phyloP scores from a whole-genome alignment of 1,284 basidiomycete species.

The Pisolithus thermaeus region DNA sequence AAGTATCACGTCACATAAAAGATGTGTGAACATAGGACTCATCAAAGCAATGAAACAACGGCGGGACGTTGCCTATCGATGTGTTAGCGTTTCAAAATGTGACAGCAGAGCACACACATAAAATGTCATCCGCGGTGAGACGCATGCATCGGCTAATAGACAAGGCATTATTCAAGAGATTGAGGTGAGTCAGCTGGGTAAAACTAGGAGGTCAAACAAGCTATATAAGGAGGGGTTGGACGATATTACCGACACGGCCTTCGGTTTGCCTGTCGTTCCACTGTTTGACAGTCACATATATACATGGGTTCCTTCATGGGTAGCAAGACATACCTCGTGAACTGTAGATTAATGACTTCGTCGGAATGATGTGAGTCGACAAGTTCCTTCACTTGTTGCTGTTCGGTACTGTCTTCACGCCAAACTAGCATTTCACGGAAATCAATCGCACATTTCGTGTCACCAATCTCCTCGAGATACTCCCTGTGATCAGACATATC shows the following conservation, averaged over 20 bases:
- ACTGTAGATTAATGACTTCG: constrained; percentile 78
- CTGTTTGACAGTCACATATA: constrained; percentile 32
- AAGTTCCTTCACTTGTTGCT: constrained; percentile 36
- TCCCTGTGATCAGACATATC: constrained; percentile 41
- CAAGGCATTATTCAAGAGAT: no score
- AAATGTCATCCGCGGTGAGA: constrained; percentile 54
- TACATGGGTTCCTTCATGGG: constrained; percentile 1
- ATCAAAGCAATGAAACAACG: constrained; percentile 86
- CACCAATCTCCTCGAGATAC: constrained; percentile 38
- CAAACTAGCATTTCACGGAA: constrained; percentile 64
- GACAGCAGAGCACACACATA: constrained; percentile 46
- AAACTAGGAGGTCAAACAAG: background rate
- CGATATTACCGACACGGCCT: constrained; percentile 65
- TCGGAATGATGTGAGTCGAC: constrained; percentile 43
- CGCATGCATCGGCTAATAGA: constrained; percentile 69
- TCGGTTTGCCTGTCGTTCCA: constrained; percentile 74
- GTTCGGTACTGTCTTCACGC: constrained; percentile 45
- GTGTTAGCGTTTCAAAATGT: background rate
- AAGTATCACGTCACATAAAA: background rate
- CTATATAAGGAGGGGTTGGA: background rate
- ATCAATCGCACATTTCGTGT: constrained; percentile 50
- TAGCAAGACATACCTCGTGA: constrained; percentile 56
- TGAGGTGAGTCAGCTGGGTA: no score
- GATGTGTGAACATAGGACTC: constrained; percentile 34
- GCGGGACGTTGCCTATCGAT: constrained; percentile 65